Evolutionary conservation across 208 protist species (phyloP).

Genomic region (Acanthamoeba healyi): DNA sequence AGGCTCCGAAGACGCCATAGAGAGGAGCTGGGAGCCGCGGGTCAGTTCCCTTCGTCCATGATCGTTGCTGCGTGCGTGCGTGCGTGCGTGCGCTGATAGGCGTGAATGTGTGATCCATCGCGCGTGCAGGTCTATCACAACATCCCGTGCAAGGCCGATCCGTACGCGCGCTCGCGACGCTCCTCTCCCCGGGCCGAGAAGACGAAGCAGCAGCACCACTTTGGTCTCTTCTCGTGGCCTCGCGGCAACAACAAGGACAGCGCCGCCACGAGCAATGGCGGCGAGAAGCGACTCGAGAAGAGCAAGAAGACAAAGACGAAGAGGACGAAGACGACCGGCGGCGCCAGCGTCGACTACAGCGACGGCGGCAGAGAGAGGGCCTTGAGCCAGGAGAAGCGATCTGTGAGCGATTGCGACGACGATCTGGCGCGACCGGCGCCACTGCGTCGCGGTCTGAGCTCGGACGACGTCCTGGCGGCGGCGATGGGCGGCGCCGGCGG

Average conservation of each 20-base stretch:
- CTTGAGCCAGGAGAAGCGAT: not conserved
- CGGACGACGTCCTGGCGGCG: not conserved
- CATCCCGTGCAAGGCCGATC: not conserved
- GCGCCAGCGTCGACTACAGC: not conserved
- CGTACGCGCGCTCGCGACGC: not conserved
- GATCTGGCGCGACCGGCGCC: not conserved
- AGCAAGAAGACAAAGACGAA: not conserved
- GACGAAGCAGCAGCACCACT: not conserved
- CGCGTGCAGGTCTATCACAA: conserved; percentile 17
- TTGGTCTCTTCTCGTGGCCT: conserved; percentile 27
- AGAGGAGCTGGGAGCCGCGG: not conserved
- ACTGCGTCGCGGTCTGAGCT: not conserved
- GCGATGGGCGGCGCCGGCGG: not conserved
- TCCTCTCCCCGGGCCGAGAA: not conserved
- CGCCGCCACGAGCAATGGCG: too few relatives aligned
- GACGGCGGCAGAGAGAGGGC: too few relatives aligned
- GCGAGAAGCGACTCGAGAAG: too few relatives aligned
- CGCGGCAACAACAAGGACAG: too few relatives aligned
- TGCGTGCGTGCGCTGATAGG: too few relatives aligned
- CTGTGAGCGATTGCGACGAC: not conserved
- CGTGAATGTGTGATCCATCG: too few relatives aligned
- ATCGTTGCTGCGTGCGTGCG: too few relatives aligned
- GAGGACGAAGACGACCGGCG: too few relatives aligned
- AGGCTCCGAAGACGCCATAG: not conserved
- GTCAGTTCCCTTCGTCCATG: not conserved